Evolutionary conservation across 2,329 filamentous ascomycete genomes (phyloP).

Genomic region (Penicillium paneum): DNA sequence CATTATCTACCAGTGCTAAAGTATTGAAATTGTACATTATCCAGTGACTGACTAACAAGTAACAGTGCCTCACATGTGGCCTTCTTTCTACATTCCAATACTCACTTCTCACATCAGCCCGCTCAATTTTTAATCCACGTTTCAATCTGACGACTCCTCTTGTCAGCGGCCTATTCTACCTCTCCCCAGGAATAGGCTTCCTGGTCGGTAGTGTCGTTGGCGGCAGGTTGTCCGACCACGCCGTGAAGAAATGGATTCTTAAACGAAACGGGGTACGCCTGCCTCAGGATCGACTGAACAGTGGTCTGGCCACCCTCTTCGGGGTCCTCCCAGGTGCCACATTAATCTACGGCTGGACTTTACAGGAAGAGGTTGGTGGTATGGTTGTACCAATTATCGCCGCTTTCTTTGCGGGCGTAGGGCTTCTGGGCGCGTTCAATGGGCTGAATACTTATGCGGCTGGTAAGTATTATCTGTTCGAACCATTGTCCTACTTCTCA

Average conservation of each 20-base stretch:
- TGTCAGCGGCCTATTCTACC: conserved; percentile 69
- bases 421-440: conserved; percentile 71
- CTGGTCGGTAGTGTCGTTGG: conserved; percentile 66
- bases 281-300: conserved; percentile 65
- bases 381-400: conserved; percentile 62
- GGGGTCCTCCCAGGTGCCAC: conserved; percentile 59
- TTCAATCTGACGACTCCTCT: conserved; percentile 65
- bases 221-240: conserved; percentile 65
- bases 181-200: conserved; percentile 69
- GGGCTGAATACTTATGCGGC: conserved; percentile 66
- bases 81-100: conserved; percentile 71
- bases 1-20: neutral
- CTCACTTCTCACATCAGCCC: conserved; percentile 63
- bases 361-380: conserved; percentile 55
- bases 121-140: conserved; percentile 70
- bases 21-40: neutral
- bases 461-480: conserved; percentile 17
- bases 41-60: neutral
- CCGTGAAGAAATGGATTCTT: conserved; percentile 62
- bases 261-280: conserved; percentile 59
- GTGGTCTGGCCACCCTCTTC: conserved; percentile 56
- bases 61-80: conserved; percentile 35
- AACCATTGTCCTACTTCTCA: too few species aligned
- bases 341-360: conserved; percentile 65
- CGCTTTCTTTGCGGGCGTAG: conserved; percentile 70